Percentiles rank a stretch among this genome's conserved stretches.
These are phyloP conservation scores for Pythium oligandrum DNA, from an alignment of 352 stramenopile species.

Conservation along the genomic window DNA sequence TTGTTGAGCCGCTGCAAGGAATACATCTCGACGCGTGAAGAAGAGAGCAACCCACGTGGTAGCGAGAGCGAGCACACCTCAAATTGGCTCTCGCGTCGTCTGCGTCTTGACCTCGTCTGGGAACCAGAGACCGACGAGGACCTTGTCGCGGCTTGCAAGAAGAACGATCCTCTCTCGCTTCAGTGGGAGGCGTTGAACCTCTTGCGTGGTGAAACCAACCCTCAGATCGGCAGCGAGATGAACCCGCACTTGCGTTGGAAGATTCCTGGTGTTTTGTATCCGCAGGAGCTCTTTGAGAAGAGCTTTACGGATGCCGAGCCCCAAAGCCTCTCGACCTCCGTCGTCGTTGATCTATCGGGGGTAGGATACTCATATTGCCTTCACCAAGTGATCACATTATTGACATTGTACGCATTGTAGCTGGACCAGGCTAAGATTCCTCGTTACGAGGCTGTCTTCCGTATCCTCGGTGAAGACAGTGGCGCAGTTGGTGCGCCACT, in stretches of 20 bases:
- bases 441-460: conserved; percentile 59
- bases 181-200: conserved; percentile 55
- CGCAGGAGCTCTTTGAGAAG: conserved; percentile 45
- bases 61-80: conserved; percentile 23
- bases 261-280: conserved; percentile 45
- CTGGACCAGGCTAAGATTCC: conserved; percentile 60
- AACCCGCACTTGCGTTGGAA: conserved; percentile 37
- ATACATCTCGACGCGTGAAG: conserved; percentile 60
- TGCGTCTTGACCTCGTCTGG: conserved; percentile 66
- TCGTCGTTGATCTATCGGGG: conserved; percentile 45
- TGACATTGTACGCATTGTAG: conserved; percentile 12
- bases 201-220: conserved; percentile 21
- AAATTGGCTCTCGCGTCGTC: conserved; percentile 64
- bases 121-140: conserved; percentile 58
- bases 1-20: conserved; percentile 66
- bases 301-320: conserved; percentile 31
- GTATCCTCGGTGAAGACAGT: conserved; percentile 70
- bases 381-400: not conserved
- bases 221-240: conserved; percentile 19
- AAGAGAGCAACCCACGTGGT: conserved; percentile 54
- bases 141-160: conserved; percentile 45
- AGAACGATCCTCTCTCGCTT: conserved; percentile 50
- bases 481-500: conserved; percentile 58
- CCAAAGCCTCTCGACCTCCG: conserved; percentile 30
- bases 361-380: conserved; percentile 17